These are phyloP conservation scores for Dipteronia sinensis DNA, from an alignment of 345 rosid species.

Conservation along the genomic window DNA sequence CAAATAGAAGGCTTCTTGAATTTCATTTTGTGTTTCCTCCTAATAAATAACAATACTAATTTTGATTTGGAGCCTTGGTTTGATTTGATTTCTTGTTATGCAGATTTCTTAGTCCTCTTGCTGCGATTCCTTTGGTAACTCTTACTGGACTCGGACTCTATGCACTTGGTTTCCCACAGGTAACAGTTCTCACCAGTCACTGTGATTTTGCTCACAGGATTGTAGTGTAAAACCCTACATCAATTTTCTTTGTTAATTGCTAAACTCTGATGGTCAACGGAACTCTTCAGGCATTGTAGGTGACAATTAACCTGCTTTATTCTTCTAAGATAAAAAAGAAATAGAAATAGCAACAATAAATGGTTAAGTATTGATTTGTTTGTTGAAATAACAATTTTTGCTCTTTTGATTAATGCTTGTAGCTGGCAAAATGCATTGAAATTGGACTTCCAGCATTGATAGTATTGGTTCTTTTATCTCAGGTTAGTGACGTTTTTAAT, in stretches of 20 bases:
- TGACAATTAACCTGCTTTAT: neutral
- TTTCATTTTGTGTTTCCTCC: neutral
- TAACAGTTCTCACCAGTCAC: conserved; percentile 27
- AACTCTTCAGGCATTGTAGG: no score
- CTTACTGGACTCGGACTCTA: conserved; percentile 86
- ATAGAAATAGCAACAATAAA: neutral
- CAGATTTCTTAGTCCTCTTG: conserved; percentile 81
- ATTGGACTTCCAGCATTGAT: conserved; percentile 83
- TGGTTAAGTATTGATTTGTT: neutral
- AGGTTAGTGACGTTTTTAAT: conserved; percentile 47
- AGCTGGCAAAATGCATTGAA: conserved; percentile 80
- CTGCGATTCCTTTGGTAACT: conserved; percentile 79
- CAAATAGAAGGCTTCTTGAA: neutral
- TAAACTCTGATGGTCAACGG: no score
- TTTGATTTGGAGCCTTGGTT: neutral
- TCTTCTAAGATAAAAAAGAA: neutral
- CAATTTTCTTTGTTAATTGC: no score
- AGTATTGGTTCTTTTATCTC: conserved; percentile 64
- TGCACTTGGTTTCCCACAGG: conserved; percentile 74
- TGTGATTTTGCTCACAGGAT: neutral
- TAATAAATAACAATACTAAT: neutral
- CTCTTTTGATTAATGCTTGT: conserved; percentile 27
- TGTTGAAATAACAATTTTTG: conserved; percentile 11
- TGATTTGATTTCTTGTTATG: conserved; percentile 24
- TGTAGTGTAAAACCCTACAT: no score